These are phyloP conservation scores for Euphorbia lathyris DNA, from an alignment of 345 rosid species.

Conservation along the genomic window DNA sequence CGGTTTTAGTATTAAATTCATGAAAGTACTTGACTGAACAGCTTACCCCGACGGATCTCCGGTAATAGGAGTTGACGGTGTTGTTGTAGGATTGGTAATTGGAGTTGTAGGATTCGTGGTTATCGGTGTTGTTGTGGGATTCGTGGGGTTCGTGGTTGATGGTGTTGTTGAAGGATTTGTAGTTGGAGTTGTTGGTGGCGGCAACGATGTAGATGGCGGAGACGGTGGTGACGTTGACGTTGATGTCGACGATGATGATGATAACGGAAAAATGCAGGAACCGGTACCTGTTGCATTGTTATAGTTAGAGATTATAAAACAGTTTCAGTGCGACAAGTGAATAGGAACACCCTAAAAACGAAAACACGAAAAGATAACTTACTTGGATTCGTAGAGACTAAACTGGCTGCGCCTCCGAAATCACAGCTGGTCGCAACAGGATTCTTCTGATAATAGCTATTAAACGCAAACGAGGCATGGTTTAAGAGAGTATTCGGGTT, in stretches of 20 bases:
- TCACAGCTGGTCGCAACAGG: slow-evolving; percentile 80
- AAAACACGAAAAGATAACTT: slow-evolving; percentile 27
- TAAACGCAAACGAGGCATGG: slow-evolving; percentile 93
- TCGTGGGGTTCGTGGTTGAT: slow-evolving; percentile 27
- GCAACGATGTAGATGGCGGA: slow-evolving; percentile 39
- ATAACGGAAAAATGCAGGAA: slow-evolving; percentile 65
- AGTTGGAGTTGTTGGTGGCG: slow-evolving; percentile 30
- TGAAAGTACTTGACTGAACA: slow-evolving; percentile 1
- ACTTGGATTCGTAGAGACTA: slow-evolving; percentile 78
- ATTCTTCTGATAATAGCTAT: slow-evolving; percentile 87
- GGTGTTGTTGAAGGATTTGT: slow-evolving; percentile 19
- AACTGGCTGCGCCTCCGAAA: slow-evolving; percentile 69
- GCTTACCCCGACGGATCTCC: slow-evolving; percentile 49
- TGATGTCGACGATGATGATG: slow-evolving; percentile 28
- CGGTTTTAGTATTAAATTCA: background rate
- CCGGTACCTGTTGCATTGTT: slow-evolving; percentile 58
- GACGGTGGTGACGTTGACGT: slow-evolving; percentile 40
- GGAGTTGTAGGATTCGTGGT: slow-evolving; percentile 25
- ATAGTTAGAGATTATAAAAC: background rate
- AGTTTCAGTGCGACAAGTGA: background rate
- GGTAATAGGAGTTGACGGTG: slow-evolving; percentile 35
- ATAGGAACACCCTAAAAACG: no score
- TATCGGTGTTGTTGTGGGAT: slow-evolving; percentile 37
- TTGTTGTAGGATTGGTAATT: slow-evolving; percentile 20
- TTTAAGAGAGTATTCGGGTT: slow-evolving; percentile 60